phyloP scores from a whole-genome alignment of 2,329 filamentous ascomycete genomes.

The Dothiorella sarmentorum region DNA sequence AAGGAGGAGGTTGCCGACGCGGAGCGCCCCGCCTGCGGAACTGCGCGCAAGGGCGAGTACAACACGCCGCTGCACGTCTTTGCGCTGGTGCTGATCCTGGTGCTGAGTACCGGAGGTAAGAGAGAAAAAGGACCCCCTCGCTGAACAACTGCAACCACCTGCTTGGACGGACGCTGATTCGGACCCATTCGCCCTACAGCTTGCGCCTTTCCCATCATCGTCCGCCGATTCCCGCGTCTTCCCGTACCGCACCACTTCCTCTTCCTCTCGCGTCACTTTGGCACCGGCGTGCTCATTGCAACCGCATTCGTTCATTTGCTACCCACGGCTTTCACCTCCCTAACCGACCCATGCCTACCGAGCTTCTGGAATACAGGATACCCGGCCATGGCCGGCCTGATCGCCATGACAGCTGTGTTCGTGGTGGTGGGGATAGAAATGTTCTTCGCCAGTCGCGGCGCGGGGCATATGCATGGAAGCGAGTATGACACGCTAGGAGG shows the following conservation, averaged over 20 bases:
- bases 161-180: background rate
- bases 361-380: slow-evolving; percentile 40
- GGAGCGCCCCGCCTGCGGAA: slow-evolving; percentile 51
- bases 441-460: slow-evolving; percentile 72
- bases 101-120: slow-evolving; percentile 52
- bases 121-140: background rate
- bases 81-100: slow-evolving; percentile 56
- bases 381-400: slow-evolving; percentile 38
- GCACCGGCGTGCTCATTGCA: slow-evolving; percentile 40
- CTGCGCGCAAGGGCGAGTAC: slow-evolving; percentile 47
- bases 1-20: slow-evolving; percentile 22
- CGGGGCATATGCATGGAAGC: slow-evolving; percentile 55
- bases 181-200: slow-evolving; percentile 25
- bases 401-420: slow-evolving; percentile 41
- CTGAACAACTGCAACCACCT: background rate
- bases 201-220: slow-evolving; percentile 40
- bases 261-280: slow-evolving; percentile 40
- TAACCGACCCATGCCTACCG: slow-evolving; percentile 40
- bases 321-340: slow-evolving; percentile 39
- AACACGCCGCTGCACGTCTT: slow-evolving; percentile 56
- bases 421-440: slow-evolving; percentile 84
- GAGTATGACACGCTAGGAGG: slow-evolving; percentile 47
- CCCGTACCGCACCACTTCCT: slow-evolving; percentile 39
- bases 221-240: slow-evolving; percentile 36
- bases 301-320: slow-evolving; percentile 42